Evolutionary conservation across 208 protist genomes (phyloP).

Genomic region (Leishmania mexicana): DNA sequence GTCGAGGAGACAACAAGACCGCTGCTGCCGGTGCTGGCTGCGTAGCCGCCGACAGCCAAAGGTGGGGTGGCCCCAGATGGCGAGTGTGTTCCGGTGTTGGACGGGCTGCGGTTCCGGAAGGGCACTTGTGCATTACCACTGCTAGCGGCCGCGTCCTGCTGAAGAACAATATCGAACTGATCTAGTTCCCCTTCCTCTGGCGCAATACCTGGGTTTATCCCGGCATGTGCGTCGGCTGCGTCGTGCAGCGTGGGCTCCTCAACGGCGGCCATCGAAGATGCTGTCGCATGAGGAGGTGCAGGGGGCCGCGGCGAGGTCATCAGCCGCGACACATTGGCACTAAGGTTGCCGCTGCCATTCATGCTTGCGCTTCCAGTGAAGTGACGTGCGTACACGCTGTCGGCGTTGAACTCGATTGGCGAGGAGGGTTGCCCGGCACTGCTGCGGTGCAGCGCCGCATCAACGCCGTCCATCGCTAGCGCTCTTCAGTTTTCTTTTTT

Average conservation of each 20-base stretch:
- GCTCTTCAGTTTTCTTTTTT: constrained; percentile 1
- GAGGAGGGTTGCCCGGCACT: constrained; percentile 25
- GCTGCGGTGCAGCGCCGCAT: constrained; percentile 24
- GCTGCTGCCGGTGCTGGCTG: constrained; percentile 21
- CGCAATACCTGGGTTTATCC: not conserved
- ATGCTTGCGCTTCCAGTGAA: constrained; percentile 6
- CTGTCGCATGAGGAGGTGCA: not conserved
- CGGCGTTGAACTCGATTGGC: constrained; percentile 30
- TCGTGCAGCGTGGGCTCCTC: constrained; percentile 8
- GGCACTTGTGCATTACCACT: constrained; percentile 17
- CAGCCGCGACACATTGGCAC: constrained; percentile 13
- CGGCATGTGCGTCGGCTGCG: constrained; percentile 2
- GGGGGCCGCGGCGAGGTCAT: constrained; percentile 18
- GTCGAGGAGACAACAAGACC: constrained; percentile 5
- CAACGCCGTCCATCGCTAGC: constrained; percentile 23
- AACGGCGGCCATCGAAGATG: not conserved
- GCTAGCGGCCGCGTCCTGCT: constrained; percentile 41
- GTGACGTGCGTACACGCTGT: constrained; percentile 17
- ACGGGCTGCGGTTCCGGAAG: constrained; percentile 16
- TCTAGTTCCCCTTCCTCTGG: constrained; percentile 49
- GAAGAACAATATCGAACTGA: constrained; percentile 73
- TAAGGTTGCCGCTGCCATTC: constrained; percentile 11
- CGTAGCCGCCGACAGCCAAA: constrained; percentile 14
- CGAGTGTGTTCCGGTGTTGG: constrained; percentile 21
- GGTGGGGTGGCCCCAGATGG: constrained; percentile 32